Evolutionary conservation across 2,329 filamentous ascomycete genomes (phyloP).

Genomic region (Talaromyces amestolkiae): DNA sequence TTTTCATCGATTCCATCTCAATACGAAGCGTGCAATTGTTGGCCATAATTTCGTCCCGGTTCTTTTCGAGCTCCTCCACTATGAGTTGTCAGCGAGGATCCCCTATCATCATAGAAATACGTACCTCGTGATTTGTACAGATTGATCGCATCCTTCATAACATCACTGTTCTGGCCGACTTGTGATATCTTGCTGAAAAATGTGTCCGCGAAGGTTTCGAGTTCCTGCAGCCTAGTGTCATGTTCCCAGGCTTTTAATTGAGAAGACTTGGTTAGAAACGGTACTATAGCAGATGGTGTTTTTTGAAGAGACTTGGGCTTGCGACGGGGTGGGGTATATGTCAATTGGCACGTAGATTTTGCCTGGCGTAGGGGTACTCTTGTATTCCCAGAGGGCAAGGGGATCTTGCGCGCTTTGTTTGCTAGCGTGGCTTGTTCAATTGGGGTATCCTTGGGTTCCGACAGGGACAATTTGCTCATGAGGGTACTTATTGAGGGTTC

Average conservation of each 20-base stretch:
- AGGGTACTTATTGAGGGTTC: conserved; percentile 39
- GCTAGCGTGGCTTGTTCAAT: background rate
- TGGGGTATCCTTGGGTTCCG: conserved; percentile 13
- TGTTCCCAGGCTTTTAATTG: conserved; percentile 77
- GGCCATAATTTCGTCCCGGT: conserved; percentile 51
- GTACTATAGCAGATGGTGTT: conserved; percentile 40
- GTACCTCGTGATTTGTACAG: conserved; percentile 72
- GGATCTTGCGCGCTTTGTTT: conserved; percentile 19
- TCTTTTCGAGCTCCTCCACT: conserved; percentile 59
- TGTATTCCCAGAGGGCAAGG: conserved; percentile 23
- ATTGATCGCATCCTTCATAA: conserved; percentile 70
- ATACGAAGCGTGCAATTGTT: conserved; percentile 57
- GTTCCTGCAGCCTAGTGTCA: conserved; percentile 69
- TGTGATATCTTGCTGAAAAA: conserved; percentile 71
- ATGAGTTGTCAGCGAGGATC: conserved; percentile 5
- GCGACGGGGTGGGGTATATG: conserved; percentile 37
- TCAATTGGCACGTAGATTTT: conserved; percentile 39
- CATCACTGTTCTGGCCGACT: conserved; percentile 65
- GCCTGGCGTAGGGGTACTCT: conserved; percentile 31
- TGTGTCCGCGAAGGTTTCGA: conserved; percentile 70
- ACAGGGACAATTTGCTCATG: conserved; percentile 32
- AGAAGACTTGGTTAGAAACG: conserved; percentile 71
- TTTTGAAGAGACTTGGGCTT: conserved; percentile 30
- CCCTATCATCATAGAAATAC: background rate
- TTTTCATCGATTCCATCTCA: conserved; percentile 65